These are phyloP conservation scores for Cydonia oblonga DNA, from an alignment of 331 rosid genomes.

Conservation along the genomic window DNA sequence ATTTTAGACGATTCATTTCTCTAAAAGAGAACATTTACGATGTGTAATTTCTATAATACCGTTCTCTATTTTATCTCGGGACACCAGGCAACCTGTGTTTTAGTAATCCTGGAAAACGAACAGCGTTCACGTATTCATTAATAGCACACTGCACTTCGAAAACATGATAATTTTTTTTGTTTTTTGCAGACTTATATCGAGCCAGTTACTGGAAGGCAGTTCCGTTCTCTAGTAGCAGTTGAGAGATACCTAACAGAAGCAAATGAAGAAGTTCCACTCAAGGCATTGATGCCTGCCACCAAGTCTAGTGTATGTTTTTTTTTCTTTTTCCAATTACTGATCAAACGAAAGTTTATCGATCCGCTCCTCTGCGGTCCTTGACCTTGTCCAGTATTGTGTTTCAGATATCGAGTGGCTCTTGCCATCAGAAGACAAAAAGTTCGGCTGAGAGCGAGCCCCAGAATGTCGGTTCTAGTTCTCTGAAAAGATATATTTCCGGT, in stretches of 20 bases:
- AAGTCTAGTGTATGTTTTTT: neutral
- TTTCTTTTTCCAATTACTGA: neutral
- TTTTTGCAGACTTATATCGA: conserved; percentile 30
- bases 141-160: too few relatives aligned
- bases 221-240: conserved; percentile 27
- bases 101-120: too few relatives aligned
- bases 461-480: conserved; percentile 7
- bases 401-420: conserved; percentile 15
- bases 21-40: neutral
- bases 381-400: conserved; percentile 14
- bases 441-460: neutral
- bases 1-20: neutral
- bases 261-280: conserved; percentile 14
- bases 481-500: conserved; percentile 6
- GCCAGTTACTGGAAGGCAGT: conserved; percentile 28
- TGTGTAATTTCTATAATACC: neutral
- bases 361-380: neutral
- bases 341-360: neutral
- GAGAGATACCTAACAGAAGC: conserved; percentile 25
- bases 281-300: conserved; percentile 22
- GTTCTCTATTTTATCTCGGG: neutral
- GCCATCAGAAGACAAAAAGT: neutral
- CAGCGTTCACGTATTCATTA: too few relatives aligned
- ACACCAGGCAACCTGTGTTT: too few relatives aligned
- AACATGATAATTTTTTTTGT: neutral